These are phyloP conservation scores for Cucurbita pepo DNA, from an alignment of 306 rosid genomes.

Conservation along the genomic window DNA sequence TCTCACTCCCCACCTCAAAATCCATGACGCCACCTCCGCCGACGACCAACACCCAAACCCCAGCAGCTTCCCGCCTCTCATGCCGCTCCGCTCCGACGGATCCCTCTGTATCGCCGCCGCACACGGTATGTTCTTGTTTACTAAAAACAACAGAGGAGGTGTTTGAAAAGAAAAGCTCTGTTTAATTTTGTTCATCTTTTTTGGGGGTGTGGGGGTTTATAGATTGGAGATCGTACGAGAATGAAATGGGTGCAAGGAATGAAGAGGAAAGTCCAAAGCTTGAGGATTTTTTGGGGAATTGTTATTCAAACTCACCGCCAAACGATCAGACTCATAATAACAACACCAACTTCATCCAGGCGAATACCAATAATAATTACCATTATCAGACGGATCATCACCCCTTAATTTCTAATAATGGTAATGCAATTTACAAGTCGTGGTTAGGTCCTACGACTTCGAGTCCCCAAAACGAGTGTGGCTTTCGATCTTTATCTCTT, in stretches of 20 bases:
- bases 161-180: not conserved
- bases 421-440: constrained; percentile 38
- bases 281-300: constrained; percentile 76
- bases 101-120: constrained; percentile 54
- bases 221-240: constrained; percentile 71
- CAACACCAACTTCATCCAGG: not conserved
- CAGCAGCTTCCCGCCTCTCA: constrained; percentile 22
- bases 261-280: constrained; percentile 69
- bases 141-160: not conserved
- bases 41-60: constrained; percentile 19
- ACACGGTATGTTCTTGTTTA: constrained; percentile 29
- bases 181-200: constrained; percentile 6
- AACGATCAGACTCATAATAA: constrained; percentile 16
- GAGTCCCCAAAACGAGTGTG: constrained; percentile 25
- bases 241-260: constrained; percentile 30
- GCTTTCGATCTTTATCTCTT: constrained; percentile 47
- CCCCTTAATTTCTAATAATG: constrained; percentile 14
- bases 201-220: not conserved
- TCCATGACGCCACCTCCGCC: constrained; percentile 24
- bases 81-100: constrained; percentile 92
- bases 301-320: constrained; percentile 52
- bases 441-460: constrained; percentile 47
- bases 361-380: not conserved
- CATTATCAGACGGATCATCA: constrained; percentile 7
- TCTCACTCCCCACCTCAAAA: constrained; percentile 79